Evolutionary conservation across 768 basidiomycete species (phyloP), one percentile per base, ranked within the genome.

Genomic region (Leccinum variicolor): DNA sequence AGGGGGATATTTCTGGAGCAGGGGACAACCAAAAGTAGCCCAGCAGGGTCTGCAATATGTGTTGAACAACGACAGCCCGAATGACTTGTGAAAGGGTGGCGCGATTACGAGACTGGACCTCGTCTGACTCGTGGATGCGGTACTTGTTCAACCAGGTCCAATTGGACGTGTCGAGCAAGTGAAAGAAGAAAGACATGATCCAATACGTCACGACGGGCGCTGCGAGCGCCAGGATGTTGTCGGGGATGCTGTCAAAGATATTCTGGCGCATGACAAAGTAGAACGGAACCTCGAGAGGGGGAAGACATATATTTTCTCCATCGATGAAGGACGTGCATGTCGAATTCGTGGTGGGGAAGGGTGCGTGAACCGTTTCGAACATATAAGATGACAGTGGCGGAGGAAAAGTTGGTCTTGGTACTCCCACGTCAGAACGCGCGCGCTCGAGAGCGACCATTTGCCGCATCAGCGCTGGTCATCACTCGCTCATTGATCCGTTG

Each of bases 191-290:
- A 3, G 92, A 92, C 43, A 86, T 72, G 2, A 74, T 62, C 96
- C 97, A 99, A 77, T 98, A 98, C 4, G 84, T 85, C 54, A 89
- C 57, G 53, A 98, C 66, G 0, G 96, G 96, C 2, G 85, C 81
- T 4, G 84, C 78, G 48, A 96, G 77, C 17, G 91, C 82, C 25
- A 95, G 76, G 61, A 81, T 62, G 59, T 84, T 76, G 76, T 98
- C 96, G 1, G 89, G 79, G 52, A 95, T 60, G 33, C 76, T 70
- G 7, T 82, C 74, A 28, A 94, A 46, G 49, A 88, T 67, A 2
- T 75, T 69, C 17, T 75, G 72, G 26, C 77, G 74, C 36, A 73
- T 66, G 1, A 75, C 73, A 67, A 81, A 82, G 68, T 89, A 89
- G 64, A 84, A 82, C 0, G 87, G 87, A 23, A 76, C 65, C 21